Evolutionary conservation across 768 basidiomycete species (phyloP), one percentile per base, ranked within the genome.

Genomic region (Mycena olivaceomarginata): DNA sequence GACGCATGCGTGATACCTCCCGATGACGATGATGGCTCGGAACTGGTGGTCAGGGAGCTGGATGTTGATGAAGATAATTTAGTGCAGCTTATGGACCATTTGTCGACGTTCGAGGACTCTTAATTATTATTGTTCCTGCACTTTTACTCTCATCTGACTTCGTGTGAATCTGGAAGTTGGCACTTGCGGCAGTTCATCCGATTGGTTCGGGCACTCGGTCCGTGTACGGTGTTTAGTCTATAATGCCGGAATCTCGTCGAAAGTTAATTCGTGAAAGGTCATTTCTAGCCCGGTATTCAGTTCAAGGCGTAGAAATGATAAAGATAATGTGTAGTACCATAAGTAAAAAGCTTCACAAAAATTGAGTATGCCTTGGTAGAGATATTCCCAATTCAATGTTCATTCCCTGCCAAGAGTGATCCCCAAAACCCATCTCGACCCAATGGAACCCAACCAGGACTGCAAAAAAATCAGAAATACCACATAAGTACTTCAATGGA

Each of bases 81-180:
- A 22, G 67, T 40, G 41, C 25, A 53, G 13, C 67, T 69, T 37
- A 69, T 69, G 67, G 67, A 69, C 20, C 67, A 57, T 41, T 41
- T 69, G 22, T 69, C 31, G 56, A 69, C 53, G 5, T 63, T 63
- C 15, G 60, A 63, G 8, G 60, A 63, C 60, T 40, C 40, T 2
- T 67, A 56, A 53, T 18, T 51, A 9, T 18, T 39, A 51, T 67
- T 53, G 2, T 18, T 51, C 16, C 15, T 43, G 15, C 56, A n/a
- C n/a, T 22, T 31, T 51, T 16, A 4, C 13, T 51, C 9, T 4
- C 3, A 25, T 57, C 25, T 25, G 1, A 6, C 51, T n/a, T 16
- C 51, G 43, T 43, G 43, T 43, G 43, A 43, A n/a, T 43, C 43
- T 43, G 43, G n/a, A 5, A 53, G 4, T 53, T 5, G 18, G 16